Percentiles rank a stretch among this genome's conserved stretches.
Evolutionary conservation across 352 stramenopile species (phyloP).

Genomic region (Aphanomyces invadans): DNA sequence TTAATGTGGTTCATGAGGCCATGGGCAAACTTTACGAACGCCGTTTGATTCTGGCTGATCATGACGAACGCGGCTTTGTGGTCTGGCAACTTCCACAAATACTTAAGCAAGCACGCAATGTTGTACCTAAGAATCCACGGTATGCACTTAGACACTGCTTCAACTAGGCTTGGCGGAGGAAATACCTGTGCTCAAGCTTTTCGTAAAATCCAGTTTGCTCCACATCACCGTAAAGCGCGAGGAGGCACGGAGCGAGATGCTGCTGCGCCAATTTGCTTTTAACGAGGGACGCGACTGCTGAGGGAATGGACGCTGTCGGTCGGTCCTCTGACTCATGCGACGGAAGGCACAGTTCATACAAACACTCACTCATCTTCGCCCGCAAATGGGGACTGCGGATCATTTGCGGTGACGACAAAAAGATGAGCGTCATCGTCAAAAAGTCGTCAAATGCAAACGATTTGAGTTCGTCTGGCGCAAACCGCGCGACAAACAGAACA

Average conservation of each 20-base stretch:
- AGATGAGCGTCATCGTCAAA: constrained; percentile 85
- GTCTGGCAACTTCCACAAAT: constrained; percentile 91
- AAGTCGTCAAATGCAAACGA: constrained; percentile 82
- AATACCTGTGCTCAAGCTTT: constrained; percentile 89
- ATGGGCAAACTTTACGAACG: constrained; percentile 98
- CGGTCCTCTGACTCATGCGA: constrained; percentile 69
- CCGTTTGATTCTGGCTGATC: constrained; percentile 88
- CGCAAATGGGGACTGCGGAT: constrained; percentile 89
- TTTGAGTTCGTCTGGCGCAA: constrained; percentile 78
- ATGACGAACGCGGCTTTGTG: constrained; percentile 92
- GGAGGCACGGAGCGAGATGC: constrained; percentile 90
- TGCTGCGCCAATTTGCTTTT: constrained; percentile 61
- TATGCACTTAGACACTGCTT: no score
- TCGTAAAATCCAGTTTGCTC: constrained; percentile 98
- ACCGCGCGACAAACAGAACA: constrained; percentile 85
- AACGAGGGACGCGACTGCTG: constrained; percentile 46
- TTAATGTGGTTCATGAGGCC: constrained; percentile 99
- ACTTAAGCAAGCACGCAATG: constrained; percentile 95
- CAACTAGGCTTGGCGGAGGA: constrained; percentile 9
- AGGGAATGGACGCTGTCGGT: constrained; percentile 39
- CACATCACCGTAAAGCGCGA: constrained; percentile 97
- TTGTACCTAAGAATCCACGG: constrained; percentile 58
- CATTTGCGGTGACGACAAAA: constrained; percentile 82
- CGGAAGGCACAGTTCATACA: constrained; percentile 95
- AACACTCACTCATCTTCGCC: constrained; percentile 93